Conservation (phyloP, 805 yeast genomes). For the fission yeast (Schizosaccharomyces pombe) region DNA sequence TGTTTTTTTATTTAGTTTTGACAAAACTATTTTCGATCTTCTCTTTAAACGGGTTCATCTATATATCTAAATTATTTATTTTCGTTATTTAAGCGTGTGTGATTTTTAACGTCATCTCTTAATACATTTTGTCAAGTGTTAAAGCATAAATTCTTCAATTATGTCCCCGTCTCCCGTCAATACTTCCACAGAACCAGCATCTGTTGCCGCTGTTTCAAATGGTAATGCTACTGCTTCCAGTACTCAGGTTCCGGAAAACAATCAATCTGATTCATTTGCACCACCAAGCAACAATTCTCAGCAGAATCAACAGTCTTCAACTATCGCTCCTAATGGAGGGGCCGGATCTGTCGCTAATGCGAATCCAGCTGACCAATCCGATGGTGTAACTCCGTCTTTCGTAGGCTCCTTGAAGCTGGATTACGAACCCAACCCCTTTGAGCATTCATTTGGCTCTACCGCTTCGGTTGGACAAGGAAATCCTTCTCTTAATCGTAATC, state of each 20-base stretch:
- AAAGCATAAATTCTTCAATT: too few species aligned
- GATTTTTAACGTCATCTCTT: background rate
- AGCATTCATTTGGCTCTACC: constrained; percentile 68
- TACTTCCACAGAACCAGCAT: background rate
- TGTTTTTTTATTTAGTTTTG: too few species aligned
- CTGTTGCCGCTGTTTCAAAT: background rate
- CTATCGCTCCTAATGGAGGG: too few species aligned
- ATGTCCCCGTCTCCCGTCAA: background rate
- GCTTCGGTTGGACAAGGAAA: constrained; percentile 6
- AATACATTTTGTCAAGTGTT: too few species aligned
- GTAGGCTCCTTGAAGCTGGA: constrained; percentile 22
- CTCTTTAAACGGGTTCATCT: too few species aligned
- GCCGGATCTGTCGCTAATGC: too few species aligned
- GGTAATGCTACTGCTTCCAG: background rate
- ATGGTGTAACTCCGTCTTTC: constrained; percentile 3
- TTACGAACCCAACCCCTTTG: constrained; percentile 86
- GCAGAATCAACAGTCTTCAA: background rate
- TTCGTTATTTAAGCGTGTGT: background rate
- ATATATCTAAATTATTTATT: constrained; percentile 5
- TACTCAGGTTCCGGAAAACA: background rate
- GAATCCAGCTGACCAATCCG: background rate
- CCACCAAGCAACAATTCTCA: too few species aligned
- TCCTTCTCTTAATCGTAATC: background rate
- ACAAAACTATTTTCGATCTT: too few species aligned
- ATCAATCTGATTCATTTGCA: background rate